A percentile compares a stretch with the other conserved stretches of the same genome.
phyloP scores from a whole-genome alignment of 2,329 filamentous ascomycete species.

The Ustulina deusta region DNA sequence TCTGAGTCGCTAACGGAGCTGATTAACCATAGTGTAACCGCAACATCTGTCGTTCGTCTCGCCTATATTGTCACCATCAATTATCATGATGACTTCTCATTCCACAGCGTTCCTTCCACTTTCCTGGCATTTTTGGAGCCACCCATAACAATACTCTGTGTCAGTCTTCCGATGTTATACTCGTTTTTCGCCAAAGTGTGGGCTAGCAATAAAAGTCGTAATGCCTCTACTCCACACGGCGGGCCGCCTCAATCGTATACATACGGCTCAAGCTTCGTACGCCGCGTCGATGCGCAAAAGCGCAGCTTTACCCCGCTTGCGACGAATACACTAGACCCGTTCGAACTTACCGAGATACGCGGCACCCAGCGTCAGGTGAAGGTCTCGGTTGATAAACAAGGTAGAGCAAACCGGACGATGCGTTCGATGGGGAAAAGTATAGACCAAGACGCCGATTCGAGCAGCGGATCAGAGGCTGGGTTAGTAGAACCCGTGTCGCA shows the following conservation, averaged over 20 bases:
- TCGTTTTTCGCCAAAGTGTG: constrained; percentile 33
- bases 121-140: constrained; percentile 40
- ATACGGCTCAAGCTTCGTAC: constrained; percentile 31
- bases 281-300: constrained; percentile 31
- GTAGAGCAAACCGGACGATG: not conserved
- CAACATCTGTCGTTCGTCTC: constrained; percentile 39
- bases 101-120: constrained; percentile 37
- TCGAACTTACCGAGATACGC: constrained; percentile 37
- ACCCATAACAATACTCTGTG: constrained; percentile 38
- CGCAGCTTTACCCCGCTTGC: constrained; percentile 36
- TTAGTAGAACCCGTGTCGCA: constrained; percentile 22
- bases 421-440: constrained; percentile 28
- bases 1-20: constrained; percentile 13
- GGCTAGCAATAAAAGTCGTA: constrained; percentile 7
- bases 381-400: constrained; percentile 34
- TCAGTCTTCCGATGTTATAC: constrained; percentile 43
- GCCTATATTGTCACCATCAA: constrained; percentile 39
- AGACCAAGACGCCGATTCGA: constrained; percentile 35
- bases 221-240: constrained; percentile 3
- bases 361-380: constrained; percentile 26
- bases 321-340: constrained; percentile 32
- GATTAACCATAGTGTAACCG: constrained; percentile 34
- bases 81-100: constrained; percentile 42
- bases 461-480: constrained; percentile 31
- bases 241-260: constrained; percentile 24